phyloP scores from a whole-genome alignment of 306 rosid species.

The Sesbania bispinosa region DNA sequence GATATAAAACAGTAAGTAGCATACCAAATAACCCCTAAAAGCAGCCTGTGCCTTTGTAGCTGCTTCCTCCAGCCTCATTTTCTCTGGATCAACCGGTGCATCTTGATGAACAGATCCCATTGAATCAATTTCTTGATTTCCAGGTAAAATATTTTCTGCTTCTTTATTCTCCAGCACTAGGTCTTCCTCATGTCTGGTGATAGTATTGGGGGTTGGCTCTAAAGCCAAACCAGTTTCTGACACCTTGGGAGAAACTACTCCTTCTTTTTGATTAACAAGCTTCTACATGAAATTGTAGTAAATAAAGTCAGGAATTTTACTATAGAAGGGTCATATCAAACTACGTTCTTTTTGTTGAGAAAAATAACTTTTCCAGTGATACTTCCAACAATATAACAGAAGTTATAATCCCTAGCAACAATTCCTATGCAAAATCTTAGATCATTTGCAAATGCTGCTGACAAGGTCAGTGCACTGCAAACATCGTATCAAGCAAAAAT shows the following conservation, averaged over 20 bases:
- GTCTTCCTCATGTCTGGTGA: constrained; percentile 40
- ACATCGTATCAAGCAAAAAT: background rate
- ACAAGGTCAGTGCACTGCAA: background rate
- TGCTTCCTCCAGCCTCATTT: constrained; percentile 72
- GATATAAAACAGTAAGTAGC: constrained; percentile 18
- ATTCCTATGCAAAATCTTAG: background rate
- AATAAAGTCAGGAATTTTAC: constrained; percentile 20
- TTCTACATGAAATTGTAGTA: constrained; percentile 44
- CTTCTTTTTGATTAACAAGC: constrained; percentile 56
- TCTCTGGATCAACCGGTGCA: constrained; percentile 59
- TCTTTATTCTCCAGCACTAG: constrained; percentile 52
- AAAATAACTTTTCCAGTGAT: background rate
- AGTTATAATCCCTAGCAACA: background rate
- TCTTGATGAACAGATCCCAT: constrained; percentile 48
- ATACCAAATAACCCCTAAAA: constrained; percentile 95
- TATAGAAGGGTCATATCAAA: constrained; percentile 9
- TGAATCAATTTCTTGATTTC: constrained; percentile 52
- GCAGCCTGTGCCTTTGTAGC: constrained; percentile 94
- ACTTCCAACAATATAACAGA: background rate
- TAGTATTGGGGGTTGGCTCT: constrained; percentile 36
- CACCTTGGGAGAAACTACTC: constrained; percentile 54
- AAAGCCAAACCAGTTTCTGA: constrained; percentile 51
- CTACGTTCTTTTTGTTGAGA: background rate
- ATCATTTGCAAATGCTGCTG: background rate
- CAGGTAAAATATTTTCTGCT: constrained; percentile 41